A percentile compares a stretch with the other conserved stretches of the same genome.
Conservation (phyloP, 2,329 filamentous ascomycete genomes). For the Penicillium griseofulvum region DNA sequence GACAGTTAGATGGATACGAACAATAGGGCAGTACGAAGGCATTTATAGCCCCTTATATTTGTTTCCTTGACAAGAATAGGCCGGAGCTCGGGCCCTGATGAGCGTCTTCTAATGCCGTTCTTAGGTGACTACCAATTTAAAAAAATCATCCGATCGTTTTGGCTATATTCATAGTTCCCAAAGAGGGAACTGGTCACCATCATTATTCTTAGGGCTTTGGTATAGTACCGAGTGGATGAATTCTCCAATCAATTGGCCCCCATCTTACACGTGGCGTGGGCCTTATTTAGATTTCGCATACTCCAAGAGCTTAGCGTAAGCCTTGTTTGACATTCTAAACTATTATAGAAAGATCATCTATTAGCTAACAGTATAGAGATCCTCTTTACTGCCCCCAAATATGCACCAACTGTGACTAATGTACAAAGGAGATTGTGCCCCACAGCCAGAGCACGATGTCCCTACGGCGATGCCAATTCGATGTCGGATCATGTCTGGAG, state of each 20-base stretch:
- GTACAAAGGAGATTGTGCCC: neutral
- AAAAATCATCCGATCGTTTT: neutral
- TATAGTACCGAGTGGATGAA: neutral
- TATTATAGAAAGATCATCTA: no score
- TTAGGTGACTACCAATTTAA: neutral
- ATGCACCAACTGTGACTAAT: neutral
- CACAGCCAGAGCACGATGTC: neutral
- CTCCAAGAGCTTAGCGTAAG: no score
- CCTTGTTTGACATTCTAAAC: no score
- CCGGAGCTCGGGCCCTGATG: neutral
- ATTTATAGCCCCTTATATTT: neutral
- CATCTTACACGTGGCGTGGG: neutral
- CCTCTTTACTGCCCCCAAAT: neutral
- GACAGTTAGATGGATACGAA: neutral
- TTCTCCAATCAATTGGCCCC: neutral
- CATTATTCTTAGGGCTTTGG: no score
- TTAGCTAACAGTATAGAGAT: no score
- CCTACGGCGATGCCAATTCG: neutral
- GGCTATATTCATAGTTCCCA: neutral
- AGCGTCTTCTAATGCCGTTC: neutral
- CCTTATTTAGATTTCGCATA: no score
- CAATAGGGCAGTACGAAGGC: neutral
- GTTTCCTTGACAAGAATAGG: neutral
- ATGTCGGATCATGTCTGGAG: neutral
- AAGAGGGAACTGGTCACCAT: neutral